A percentile compares a stretch with the other conserved stretches of the same genome.
Conservation (phyloP, 805 yeast species). For the Barnettozyma californica region DNA sequence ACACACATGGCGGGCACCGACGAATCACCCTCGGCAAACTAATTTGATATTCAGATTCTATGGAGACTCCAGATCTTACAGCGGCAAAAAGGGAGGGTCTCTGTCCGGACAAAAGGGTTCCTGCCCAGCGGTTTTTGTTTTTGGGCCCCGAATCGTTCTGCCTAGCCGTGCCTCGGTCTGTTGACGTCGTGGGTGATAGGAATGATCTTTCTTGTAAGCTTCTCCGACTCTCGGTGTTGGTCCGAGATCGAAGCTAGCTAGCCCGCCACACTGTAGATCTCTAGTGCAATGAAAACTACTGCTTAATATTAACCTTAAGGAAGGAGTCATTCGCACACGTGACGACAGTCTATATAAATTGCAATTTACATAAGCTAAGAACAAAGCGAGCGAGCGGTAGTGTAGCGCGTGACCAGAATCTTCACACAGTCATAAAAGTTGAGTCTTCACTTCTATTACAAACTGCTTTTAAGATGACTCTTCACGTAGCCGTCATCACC, state of each 20-base stretch:
- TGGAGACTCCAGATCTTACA: no score
- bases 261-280: no score
- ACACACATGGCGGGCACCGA: background rate
- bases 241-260: no score
- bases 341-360: no score
- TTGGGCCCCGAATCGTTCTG: background rate
- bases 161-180: no score
- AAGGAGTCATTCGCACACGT: no score
- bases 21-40: background rate
- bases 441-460: no score
- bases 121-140: background rate
- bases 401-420: background rate
- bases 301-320: no score
- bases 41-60: no score
- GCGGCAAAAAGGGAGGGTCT: background rate
- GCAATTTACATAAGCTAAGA: background rate
- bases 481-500: conserved; percentile 40
- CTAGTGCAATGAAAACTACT: no score
- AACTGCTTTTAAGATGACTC: conserved; percentile 1
- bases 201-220: background rate
- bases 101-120: background rate
- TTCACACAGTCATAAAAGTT: background rate
- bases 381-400: no score
- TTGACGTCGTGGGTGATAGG: no score
- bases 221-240: background rate